A percentile compares a stretch with the other conserved stretches of the same genome.
phyloP scores from a whole-genome alignment of 345 rosid species.

The Ricinus communis region DNA sequence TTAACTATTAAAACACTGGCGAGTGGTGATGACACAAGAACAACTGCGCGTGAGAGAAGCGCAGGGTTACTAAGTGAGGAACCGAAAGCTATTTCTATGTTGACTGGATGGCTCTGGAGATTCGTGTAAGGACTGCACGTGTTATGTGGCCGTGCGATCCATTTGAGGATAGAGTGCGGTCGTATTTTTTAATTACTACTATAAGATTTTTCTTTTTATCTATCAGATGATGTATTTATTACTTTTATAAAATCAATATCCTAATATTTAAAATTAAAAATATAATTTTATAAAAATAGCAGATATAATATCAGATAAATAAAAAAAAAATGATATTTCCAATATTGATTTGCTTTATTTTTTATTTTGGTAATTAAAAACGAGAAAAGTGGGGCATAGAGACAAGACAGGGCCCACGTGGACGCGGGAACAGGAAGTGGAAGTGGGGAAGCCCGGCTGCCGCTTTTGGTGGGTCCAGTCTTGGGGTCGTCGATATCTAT shows the following conservation, averaged over 20 bases:
- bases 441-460: conserved; percentile 52
- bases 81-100: conserved; percentile 31
- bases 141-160: conserved; percentile 30
- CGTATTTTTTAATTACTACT: neutral
- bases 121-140: conserved; percentile 38
- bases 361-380: neutral
- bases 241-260: too few species aligned
- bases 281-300: too few species aligned
- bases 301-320: too few species aligned
- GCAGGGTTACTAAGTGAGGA: conserved; percentile 15
- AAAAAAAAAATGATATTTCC: too few species aligned
- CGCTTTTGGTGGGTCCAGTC: conserved; percentile 43
- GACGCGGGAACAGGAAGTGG: conserved; percentile 29
- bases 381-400: conserved; percentile 5
- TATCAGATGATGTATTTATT: too few species aligned
- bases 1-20: too few species aligned
- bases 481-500: conserved; percentile 20
- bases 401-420: conserved; percentile 39
- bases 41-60: conserved; percentile 14
- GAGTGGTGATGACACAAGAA: neutral
- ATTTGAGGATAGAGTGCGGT: too few species aligned
- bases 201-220: too few species aligned
- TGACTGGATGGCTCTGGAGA: conserved; percentile 31
- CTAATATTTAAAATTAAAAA: too few species aligned
- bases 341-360: too few species aligned